Conservation (phyloP, 345 rosid genomes). For the Xanthoceras sorbifolium region DNA sequence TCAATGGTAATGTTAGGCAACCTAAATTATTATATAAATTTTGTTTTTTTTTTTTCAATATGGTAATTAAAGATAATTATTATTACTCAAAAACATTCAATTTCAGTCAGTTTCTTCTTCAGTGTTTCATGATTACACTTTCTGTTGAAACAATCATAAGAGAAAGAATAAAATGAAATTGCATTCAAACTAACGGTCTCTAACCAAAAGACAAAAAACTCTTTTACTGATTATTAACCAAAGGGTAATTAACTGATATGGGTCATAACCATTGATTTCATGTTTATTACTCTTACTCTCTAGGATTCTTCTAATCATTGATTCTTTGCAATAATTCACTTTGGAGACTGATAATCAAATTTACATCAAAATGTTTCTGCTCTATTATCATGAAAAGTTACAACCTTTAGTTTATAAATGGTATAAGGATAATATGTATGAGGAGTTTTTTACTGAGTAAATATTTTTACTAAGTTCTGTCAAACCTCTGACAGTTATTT, state of each 20-base stretch:
- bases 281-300: background rate
- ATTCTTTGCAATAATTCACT: background rate
- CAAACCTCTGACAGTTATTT: no score
- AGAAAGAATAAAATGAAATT: constrained; percentile 4
- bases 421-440: no score
- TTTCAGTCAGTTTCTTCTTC: constrained; percentile 5
- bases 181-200: constrained; percentile 30
- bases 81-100: background rate
- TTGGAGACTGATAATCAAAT: background rate
- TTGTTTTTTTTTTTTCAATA: background rate
- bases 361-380: background rate
- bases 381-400: no score
- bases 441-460: no score
- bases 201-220: constrained; percentile 11
- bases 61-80: background rate
- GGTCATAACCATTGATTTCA: background rate
- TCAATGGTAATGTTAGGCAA: no score
- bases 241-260: background rate
- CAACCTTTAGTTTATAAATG: no score
- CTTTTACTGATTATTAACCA: background rate
- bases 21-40: background rate
- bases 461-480: no score
- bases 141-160: constrained; percentile 23
- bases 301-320: constrained; percentile 21
- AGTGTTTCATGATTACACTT: constrained; percentile 10